Evolutionary conservation across 495 filamentous ascomycete genomes (phyloP), one percentile per base, ranked within the genome.

Genomic region (Penicillium verhagenii): DNA sequence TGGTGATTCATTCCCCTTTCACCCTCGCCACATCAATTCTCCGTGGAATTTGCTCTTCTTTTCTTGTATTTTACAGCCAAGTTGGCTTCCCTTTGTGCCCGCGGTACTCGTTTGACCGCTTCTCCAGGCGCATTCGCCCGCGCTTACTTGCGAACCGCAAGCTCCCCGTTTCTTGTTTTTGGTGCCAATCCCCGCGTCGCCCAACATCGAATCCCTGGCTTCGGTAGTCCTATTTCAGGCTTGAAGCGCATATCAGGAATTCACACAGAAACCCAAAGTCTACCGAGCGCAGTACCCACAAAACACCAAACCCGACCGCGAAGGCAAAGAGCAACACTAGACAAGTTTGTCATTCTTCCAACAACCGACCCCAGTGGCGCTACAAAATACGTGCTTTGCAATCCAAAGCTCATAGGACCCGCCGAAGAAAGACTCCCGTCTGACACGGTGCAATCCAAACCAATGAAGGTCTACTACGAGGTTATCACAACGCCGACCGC

Each of bases 401-500:
- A 70, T 37, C 59, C 61, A 3, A 50, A 50, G 7, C 44, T 45
- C 6, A 39, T 61, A 25, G 42, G 63, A 31, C 28, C 44, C 3
- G 21, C 50, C 21, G 57, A 49, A 19, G 54, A 57, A 19, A 21
- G 9, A 4, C 42, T n/a, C 3, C 16, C 25, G 38, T n/a, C 51
- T 24, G 2, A 11, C 35, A n/a, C 23, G 1, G 6, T 21, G 3
- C 56, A 58, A 33, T 29, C 24, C 11, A 13, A 50, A 20, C 72
- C 70, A 39, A 96, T 96, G 92, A 80, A 83, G 66, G 85, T 74
- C 67, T 79, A 70, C 61, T 79, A 89, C 39, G 83, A 93, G 67
- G 68, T 97, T 56, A 62, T 93, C 55, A 87, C 82, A 46, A 87
- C 88, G 23, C 92, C 95, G n/a, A 92, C 94, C 61, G 86, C 86